These are phyloP conservation scores for Leccinum incarnatum DNA, from an alignment of 768 basidiomycete genomes.

Conservation along the genomic window DNA sequence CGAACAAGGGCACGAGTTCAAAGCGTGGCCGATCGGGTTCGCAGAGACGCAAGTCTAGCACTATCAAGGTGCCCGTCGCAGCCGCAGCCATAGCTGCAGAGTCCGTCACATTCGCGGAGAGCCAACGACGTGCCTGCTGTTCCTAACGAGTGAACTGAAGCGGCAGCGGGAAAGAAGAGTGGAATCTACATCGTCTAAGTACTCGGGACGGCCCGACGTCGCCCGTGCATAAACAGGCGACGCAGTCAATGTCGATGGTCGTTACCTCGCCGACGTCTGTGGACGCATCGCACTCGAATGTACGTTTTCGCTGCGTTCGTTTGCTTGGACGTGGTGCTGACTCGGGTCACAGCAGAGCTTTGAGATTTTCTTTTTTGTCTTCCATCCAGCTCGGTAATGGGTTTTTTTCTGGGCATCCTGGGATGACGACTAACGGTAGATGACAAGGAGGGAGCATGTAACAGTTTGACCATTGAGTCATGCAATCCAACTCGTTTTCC, in stretches of 20 bases:
- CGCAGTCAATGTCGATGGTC: constrained; percentile 29
- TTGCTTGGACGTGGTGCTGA: neutral
- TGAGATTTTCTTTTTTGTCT: constrained; percentile 2
- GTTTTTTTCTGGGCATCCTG: neutral
- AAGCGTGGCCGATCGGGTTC: constrained; percentile 8
- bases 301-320: constrained; percentile 1
- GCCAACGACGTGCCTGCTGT: neutral
- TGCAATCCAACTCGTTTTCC: constrained; percentile 1
- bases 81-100: neutral
- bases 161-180: neutral
- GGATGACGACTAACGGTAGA: constrained; percentile 1
- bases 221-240: constrained; percentile 17
- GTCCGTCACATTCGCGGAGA: constrained; percentile 1
- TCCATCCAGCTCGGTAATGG: neutral
- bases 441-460: constrained; percentile 8
- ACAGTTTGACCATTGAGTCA: constrained; percentile 15
- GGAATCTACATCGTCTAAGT: neutral
- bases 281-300: constrained; percentile 11
- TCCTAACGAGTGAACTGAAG: neutral
- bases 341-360: constrained; percentile 18
- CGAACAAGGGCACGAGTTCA: neutral
- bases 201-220: constrained; percentile 5
- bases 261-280: constrained; percentile 10
- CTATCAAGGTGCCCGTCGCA: neutral
- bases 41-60: constrained; percentile 8